Evolutionary conservation across 345 rosid species (phyloP), one percentile per base, ranked within the genome.

Genomic region (Pistacia integerrima): DNA sequence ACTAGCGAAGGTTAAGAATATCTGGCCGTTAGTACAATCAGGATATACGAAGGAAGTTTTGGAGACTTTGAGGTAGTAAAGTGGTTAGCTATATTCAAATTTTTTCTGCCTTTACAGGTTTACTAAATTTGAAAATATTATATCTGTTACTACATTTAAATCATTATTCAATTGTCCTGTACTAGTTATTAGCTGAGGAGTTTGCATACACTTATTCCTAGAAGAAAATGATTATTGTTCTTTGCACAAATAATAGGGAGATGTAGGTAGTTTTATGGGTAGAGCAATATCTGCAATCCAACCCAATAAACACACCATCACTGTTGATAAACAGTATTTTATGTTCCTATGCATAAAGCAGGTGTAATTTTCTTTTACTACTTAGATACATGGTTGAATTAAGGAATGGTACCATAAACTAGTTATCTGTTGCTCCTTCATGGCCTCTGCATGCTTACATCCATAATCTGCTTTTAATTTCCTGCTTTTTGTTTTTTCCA

Each of bases 21-120:
- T 82, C 59, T 96, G 98, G 99, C 74, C 77, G 11, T 82, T 92
- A 84, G 85, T 89, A 64, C 86, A 84, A 82, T 91, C 87, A 74
- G 89, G 91, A 69, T 82, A 57, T 78, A 76, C 80, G 38, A 71
- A 56, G 65, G 90, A 87, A 80, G 94, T 84, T 77, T 18, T 89
- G 70, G 82, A 67, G 81, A 82, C 81, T 12, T 77, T 92, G 75
- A 91, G 98, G 98, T 90, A 72, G 74, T 75, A 49, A 28, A 69
- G 38, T 64, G 11, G 48, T 72, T 44, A 22, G 6, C 22, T 74
- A 18, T 28, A 17, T 17, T 28, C n/a, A 16, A 57, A 54, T 2
- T 1, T 4, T 76, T 44, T 41, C 25, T 18, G 5, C 72, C 10
- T 57, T 46, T 44, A 18, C 63, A 54, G 25, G 61, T 62, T 63